These are phyloP conservation scores for Theileria sp. DNA, from an alignment of 169 alveolate genomes.

Conservation along the genomic window DNA sequence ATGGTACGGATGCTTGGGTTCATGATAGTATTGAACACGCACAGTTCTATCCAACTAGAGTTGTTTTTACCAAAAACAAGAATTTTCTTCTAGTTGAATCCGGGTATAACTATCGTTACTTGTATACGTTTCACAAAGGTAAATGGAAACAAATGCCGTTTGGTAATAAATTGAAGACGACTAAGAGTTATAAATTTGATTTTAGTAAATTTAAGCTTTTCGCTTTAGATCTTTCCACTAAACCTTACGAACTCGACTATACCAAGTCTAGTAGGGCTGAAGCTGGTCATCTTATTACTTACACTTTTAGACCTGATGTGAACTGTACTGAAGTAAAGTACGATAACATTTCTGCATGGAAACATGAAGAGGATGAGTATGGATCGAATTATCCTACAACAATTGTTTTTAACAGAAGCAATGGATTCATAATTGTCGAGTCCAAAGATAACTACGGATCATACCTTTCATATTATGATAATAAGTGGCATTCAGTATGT, in stretches of 20 bases:
- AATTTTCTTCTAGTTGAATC: neutral
- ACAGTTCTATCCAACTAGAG: neutral
- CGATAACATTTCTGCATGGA: neutral
- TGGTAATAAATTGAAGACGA: neutral
- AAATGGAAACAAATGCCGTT: neutral
- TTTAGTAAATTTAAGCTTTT: neutral
- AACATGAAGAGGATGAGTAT: neutral
- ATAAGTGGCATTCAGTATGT: neutral
- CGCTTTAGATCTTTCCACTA: neutral
- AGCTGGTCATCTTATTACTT: neutral
- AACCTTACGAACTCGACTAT: neutral
- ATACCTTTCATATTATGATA: neutral
- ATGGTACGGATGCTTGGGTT: neutral
- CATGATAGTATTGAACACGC: neutral
- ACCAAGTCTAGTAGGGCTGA: neutral
- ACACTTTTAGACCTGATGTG: neutral
- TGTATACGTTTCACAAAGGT: neutral
- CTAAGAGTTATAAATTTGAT: neutral
- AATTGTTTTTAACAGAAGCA: neutral
- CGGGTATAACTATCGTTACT: neutral
- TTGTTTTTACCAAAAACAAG: neutral
- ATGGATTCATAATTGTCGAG: neutral
- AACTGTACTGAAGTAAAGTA: neutral
- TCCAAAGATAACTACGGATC: neutral
- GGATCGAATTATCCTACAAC: neutral